Base-by-base conservation (phyloP, 2,329 filamentous ascomycete species). In the Lecanosticta acicola region DNA sequence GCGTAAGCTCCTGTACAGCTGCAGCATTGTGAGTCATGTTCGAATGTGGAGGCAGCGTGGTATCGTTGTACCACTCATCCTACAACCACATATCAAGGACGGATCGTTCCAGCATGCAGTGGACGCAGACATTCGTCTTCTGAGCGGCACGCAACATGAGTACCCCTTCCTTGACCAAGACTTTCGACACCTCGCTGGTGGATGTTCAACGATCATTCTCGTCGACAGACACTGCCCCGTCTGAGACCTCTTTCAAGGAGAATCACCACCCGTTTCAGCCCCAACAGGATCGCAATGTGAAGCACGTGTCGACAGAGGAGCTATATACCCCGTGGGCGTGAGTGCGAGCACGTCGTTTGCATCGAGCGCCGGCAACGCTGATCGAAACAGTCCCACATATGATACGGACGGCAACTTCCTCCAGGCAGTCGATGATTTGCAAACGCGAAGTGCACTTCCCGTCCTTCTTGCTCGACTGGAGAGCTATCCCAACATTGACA, bases 391-490 rank as follows among this genome's bases (percentile, higher is more conserved):
- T 5, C 53, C 70, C 48, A 68, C 80, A 35, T 85, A 84, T 66
- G 81, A 85, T 63, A 77, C 71, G 24, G 80, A 85, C 52, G 77
- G 77, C 24, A 85, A 84, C 59, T 80, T 84, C 60, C 70, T 85
- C 1, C 81, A 84, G 66, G 72, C 74, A 1, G 71, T 84, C 14
- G 82, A 85, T 59, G 76, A 78, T 32, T 52, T 74, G 11, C 75
- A 82, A 57, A 71, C 84, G 55, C 59, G 64, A 11, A 57, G 58
- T 1, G 59, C 81, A 0, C 69, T 84, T 0, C 74, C 77, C 3
- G 46, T 18, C 18, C 26, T 50, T 8, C 24, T 37, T 49, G 45
- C 33, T 52, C 54, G 13, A 39, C 55, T 54, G 56, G 34, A 40
- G 13, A 14, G 9, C 21, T 26, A 32, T 21, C 10, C 10, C 3